Conservation (phyloP, 2,329 filamentous ascomycete genomes). For the Eutypa lata region DNA sequence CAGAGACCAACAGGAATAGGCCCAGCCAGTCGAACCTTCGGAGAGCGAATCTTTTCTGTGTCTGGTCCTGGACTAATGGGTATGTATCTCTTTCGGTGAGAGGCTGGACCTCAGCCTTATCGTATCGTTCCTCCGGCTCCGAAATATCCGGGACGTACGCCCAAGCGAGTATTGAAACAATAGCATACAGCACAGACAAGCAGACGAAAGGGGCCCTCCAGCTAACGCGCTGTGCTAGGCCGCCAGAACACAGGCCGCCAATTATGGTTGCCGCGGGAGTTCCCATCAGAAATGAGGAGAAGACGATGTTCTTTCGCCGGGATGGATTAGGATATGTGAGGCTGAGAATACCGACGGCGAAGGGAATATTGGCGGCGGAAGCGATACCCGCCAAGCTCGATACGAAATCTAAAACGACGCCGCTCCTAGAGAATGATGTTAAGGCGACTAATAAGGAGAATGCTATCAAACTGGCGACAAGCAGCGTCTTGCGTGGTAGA, state of each 20-base stretch:
- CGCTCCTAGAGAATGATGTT: slow-evolving; percentile 23
- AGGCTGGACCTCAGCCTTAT: slow-evolving; percentile 15
- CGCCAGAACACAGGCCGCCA: slow-evolving; percentile 30
- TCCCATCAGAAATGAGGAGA: slow-evolving; percentile 32
- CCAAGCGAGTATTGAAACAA: slow-evolving; percentile 22
- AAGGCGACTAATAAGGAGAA: slow-evolving; percentile 26
- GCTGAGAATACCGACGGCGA: slow-evolving; percentile 29
- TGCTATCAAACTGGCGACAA: slow-evolving; percentile 23
- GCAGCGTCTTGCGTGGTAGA: slow-evolving; percentile 26
- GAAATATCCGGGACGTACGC: slow-evolving; percentile 25
- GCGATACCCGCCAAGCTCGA: slow-evolving; percentile 29
- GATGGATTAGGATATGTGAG: slow-evolving; percentile 27
- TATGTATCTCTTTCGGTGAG: slow-evolving; percentile 14
- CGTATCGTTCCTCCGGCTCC: slow-evolving; percentile 13
- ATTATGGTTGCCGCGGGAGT: slow-evolving; percentile 29
- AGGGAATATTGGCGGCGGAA: slow-evolving; percentile 30
- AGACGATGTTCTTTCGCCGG: slow-evolving; percentile 29
- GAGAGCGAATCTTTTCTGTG: slow-evolving; percentile 10
- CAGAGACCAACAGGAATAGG: slow-evolving; percentile 23
- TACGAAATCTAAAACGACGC: slow-evolving; percentile 27
- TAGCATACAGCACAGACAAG: slow-evolving; percentile 24
- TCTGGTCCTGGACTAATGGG: slow-evolving; percentile 16
- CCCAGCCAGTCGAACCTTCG: slow-evolving; percentile 29
- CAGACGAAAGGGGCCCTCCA: slow-evolving; percentile 32
- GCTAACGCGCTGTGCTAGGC: slow-evolving; percentile 21